phyloP scores from a whole-genome alignment of 768 basidiomycete species.

The Termitomyces sp. region DNA sequence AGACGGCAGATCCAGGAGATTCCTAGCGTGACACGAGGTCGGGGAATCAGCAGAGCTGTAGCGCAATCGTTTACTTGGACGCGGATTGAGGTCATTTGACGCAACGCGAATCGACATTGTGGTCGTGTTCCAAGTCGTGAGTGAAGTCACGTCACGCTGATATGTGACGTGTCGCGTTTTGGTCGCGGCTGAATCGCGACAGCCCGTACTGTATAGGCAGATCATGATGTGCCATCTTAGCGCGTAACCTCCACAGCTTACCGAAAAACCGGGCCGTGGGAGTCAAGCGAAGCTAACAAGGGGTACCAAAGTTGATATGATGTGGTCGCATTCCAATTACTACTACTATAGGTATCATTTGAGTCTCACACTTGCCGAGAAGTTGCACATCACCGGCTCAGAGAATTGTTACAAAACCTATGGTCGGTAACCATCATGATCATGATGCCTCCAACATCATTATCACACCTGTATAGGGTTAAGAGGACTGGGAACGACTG shows the following conservation, averaged over 20 bases:
- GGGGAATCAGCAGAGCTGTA: background rate
- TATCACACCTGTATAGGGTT: background rate
- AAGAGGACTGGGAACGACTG: background rate
- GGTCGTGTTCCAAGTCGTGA: background rate
- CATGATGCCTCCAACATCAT: background rate
- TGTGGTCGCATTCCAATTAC: no score
- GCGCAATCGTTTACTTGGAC: constrained; percentile 29
- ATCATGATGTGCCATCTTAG: no score
- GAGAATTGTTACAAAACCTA: background rate
- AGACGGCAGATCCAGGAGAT: background rate
- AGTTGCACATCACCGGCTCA: no score
- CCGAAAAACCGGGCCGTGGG: no score
- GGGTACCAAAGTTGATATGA: no score
- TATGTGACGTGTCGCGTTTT: background rate
- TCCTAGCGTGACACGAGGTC: background rate
- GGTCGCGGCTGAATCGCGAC: no score
- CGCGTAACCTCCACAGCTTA: no score
- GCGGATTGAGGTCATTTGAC: constrained; percentile 20
- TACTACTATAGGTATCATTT: no score
- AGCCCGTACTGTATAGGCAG: no score
- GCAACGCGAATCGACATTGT: background rate
- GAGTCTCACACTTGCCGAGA: no score
- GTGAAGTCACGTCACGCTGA: background rate
- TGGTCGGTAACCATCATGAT: background rate
- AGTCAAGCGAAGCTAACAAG: no score